Base-by-base conservation (phyloP, 371 early-diverging fungal genomes). In the Mortierella sp. region DNA sequence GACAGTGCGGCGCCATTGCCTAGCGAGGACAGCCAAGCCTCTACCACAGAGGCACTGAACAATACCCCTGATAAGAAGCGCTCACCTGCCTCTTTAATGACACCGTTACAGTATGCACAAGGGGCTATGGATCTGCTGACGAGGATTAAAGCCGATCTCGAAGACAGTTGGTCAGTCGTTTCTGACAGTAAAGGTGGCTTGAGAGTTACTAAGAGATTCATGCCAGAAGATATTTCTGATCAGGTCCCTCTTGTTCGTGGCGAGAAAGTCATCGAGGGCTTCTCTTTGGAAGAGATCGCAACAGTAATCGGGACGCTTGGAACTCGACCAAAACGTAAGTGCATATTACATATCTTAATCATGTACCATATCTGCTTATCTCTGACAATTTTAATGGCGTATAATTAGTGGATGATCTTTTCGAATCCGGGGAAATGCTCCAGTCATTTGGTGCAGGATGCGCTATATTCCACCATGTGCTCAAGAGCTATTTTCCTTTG, bases 241-340 rank as follows among this genome's bases (percentile, higher is more conserved):
- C 87, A 88, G n/a, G 87, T 86, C 5, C 83, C 87, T 62, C 77
- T 88, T 16, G 85, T 88, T 66, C 86, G 87, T 39, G 90, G 87
- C 0, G 83, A 87, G 28, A 89, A 88, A 58, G 89, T 90, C 14
- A 88, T 90, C 47, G 90, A 90, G 60, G 83, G 87, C 20, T 89
- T 87, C 62, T 90, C 90, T 6, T 52, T 87, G 30, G 90, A 89
- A 45, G 90, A 90, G 61, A 84, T 90, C 22, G 84, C 87, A 0
- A 83, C 89, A 1, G 85, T 90, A 10, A 85, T 90, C 6, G 86
- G 85, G 22, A 86, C 87, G 20, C 77, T 83, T 8, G 86, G 86
- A 1, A 74, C 83, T 1, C 83, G 89, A 30, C 65, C 76, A 16
- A 71, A 71, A 30, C 79, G 85, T 72, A 66, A 76, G 76, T 64